Conservation (phyloP, 1,284 basidiomycete species). For the Sanghuangporus baumii region DNA sequence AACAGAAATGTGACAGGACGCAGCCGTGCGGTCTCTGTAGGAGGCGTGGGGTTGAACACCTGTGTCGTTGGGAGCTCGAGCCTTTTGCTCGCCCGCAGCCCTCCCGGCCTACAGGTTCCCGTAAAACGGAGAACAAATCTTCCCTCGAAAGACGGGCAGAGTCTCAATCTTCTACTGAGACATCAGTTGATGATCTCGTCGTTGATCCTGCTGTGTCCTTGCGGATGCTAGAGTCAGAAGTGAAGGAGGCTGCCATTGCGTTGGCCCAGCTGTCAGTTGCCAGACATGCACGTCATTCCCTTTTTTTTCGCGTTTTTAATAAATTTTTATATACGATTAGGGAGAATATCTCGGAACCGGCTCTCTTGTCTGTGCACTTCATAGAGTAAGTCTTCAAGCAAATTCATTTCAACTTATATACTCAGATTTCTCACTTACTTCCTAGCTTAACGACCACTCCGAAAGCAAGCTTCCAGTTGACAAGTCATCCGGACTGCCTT, state of each 20-base stretch:
- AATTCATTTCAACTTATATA: not conserved
- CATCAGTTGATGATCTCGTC: not conserved
- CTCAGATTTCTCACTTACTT: not conserved
- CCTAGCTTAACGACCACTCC: slow-evolving; percentile 25
- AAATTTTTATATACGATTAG: not conserved
- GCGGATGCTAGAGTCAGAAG: slow-evolving; percentile 23
- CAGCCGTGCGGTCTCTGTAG: slow-evolving; percentile 47
- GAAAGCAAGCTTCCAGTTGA: slow-evolving; percentile 18
- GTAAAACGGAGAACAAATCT: not conserved
- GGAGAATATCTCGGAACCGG: slow-evolving; percentile 29
- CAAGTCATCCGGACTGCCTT: slow-evolving; percentile 6
- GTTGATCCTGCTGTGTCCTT: slow-evolving; percentile 12
- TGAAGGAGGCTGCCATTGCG: slow-evolving; percentile 28
- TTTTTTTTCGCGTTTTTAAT: not conserved
- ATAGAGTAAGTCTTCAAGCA: slow-evolving; percentile 21
- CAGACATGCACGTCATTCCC: slow-evolving; percentile 2
- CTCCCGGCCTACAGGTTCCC: slow-evolving; percentile 35
- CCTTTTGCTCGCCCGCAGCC: slow-evolving; percentile 44
- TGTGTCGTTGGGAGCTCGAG: slow-evolving; percentile 49
- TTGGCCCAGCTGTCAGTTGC: slow-evolving; percentile 29
- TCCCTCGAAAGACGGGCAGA: not conserved
- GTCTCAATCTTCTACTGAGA: not conserved
- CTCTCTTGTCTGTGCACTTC: slow-evolving; percentile 27
- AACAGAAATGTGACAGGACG: slow-evolving; percentile 49
- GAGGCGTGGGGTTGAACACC: slow-evolving; percentile 42